Conservation (phyloP, 2,329 filamentous ascomycete species). For the Claviceps arundinis region DNA sequence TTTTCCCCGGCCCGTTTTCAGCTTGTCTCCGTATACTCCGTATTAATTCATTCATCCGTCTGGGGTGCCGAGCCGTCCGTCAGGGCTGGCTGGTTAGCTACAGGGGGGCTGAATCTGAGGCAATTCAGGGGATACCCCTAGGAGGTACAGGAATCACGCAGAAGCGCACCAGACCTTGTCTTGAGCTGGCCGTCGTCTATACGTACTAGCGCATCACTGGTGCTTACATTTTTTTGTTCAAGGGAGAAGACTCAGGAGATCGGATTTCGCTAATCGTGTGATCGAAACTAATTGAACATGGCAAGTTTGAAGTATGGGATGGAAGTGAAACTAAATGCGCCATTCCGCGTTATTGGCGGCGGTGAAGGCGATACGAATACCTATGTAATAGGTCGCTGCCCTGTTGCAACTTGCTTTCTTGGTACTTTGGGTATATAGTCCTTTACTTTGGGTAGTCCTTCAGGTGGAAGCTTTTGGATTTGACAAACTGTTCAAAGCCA, state of each 20-base stretch:
- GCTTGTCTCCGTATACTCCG: too few species aligned
- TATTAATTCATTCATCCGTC: too few species aligned
- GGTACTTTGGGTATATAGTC: not conserved
- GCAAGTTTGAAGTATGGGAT: too few species aligned
- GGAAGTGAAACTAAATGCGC: not conserved
- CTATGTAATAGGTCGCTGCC: not conserved
- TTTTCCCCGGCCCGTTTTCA: too few species aligned
- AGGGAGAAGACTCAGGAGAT: constrained; percentile 5
- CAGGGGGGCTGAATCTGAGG: too few species aligned
- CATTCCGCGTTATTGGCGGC: not conserved
- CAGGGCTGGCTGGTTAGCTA: too few species aligned
- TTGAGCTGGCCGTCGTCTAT: not conserved
- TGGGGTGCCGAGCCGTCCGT: too few species aligned
- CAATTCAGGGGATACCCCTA: too few species aligned
- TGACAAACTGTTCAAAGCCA: constrained; percentile 91
- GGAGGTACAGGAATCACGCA: too few species aligned
- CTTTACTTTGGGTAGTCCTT: constrained; percentile 60
- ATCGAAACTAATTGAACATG: not conserved
- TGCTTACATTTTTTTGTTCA: not conserved
- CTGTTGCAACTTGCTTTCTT: not conserved
- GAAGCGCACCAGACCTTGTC: not conserved
- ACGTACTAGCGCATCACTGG: not conserved
- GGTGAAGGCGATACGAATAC: not conserved
- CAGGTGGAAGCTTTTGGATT: constrained; percentile 89
- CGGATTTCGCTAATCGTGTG: constrained; percentile 10